Base-by-base conservation (phyloP, 768 basidiomycete species). In the Steccherinum ochraceum region DNA sequence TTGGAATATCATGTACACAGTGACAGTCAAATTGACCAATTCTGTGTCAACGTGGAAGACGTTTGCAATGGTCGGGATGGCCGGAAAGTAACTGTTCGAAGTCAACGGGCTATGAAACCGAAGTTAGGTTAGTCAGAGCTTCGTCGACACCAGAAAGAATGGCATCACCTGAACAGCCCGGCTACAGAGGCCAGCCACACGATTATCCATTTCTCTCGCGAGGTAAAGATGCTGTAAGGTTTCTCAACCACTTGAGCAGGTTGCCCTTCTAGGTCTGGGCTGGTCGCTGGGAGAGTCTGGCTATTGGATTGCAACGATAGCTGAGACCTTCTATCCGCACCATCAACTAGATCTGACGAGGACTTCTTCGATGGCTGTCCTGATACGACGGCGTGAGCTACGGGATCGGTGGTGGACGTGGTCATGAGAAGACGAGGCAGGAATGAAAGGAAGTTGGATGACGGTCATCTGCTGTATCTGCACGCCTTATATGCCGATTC, bases 21-120 rank as follows among this genome's bases (percentile, higher is more conserved):
- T 89, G 10, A 91, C 84, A 5, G 89, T 88, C 40, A 93, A 63
- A 61, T 90, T 91, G 39, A 92, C 89, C 10, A 82, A 70, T 57
- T 89, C 86, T 7, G 74, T 75, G 0, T 83, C 79, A 50, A 80
- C 79, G 58, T 82, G 62, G 60, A 93, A 89, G 3, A 69, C 83
- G 18, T 53, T 54, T 0, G 83, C 73, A 20, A 93, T 67, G 0
- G 77, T 72, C 1, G 89, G 90, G 39, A 93, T 84, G 12, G 83
- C 87, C 4, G 89, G 88, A 44, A 89, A 79, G 61, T 89, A 91
- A 51, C 90, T 84, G 51, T 82, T 89, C 2, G 86, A 75, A 1
- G 87, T 86, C 11, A 89, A 67, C 0, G 86, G 85, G 58, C 83
- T 85, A 23, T 1, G 27, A 7, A n/a, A n/a, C 2, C 20, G 13